phyloP scores from a whole-genome alignment of 164 flowering plant species.

The Stephania japonica region DNA sequence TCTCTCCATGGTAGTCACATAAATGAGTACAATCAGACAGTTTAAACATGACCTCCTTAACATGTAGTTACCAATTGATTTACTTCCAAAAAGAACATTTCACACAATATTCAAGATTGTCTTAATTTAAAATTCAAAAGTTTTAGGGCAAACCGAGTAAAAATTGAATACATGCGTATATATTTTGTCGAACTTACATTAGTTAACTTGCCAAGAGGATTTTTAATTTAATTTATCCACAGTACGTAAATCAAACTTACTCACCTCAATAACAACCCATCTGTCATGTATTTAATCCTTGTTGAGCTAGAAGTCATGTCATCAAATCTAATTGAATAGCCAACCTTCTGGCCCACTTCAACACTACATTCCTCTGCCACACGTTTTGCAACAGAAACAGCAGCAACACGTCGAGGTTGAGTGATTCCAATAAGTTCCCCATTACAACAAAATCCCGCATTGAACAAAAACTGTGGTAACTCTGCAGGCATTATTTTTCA shows the following conservation, averaged over 20 bases:
- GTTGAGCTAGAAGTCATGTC: constrained; percentile 73
- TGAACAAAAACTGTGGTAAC: constrained; percentile 74
- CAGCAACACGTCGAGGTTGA: constrained; percentile 94
- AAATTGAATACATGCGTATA: no score
- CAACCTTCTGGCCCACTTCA: constrained; percentile 79
- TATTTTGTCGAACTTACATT: no score
- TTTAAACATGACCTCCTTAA: no score
- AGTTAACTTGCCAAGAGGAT: no score
- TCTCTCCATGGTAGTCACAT: no score
- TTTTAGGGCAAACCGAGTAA: no score
- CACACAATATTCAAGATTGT: no score
- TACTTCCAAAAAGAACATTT: no score
- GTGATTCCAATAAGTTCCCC: constrained; percentile 75
- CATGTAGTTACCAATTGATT: no score
- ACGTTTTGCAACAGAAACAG: constrained; percentile 89
- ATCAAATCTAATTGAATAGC: constrained; percentile 90
- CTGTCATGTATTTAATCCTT: constrained; percentile 93
- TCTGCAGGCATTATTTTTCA: constrained; percentile 35
- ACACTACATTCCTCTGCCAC: constrained; percentile 94
- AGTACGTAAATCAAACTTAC: not conserved
- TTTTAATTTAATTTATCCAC: not conserved
- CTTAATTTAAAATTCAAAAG: no score
- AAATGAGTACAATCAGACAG: no score
- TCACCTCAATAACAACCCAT: constrained; percentile 83
- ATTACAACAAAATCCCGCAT: constrained; percentile 66